Conservation (phyloP, 805 yeast species). For the Middelhovenomyces tepae region DNA sequence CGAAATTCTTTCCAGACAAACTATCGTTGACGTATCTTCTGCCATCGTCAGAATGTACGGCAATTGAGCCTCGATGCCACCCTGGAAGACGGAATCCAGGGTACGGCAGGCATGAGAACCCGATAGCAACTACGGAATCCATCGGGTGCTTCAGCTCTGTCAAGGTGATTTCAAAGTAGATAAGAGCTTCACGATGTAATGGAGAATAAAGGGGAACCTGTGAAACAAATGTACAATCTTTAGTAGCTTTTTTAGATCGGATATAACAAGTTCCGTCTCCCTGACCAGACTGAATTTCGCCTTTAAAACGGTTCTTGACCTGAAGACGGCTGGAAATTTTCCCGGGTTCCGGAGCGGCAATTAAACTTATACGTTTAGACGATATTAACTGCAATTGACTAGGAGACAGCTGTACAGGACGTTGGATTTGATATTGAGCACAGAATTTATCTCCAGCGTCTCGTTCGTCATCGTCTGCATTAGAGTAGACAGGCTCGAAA, state of each 20-base stretch:
- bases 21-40: slow-evolving; percentile 19
- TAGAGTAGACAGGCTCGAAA: slow-evolving; percentile 7
- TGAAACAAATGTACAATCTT: slow-evolving; percentile 14
- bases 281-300: slow-evolving; percentile 11
- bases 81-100: slow-evolving; percentile 24
- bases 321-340: slow-evolving; percentile 6
- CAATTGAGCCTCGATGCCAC: slow-evolving; percentile 24
- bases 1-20: slow-evolving; percentile 17
- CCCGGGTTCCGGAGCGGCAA: slow-evolving; percentile 9
- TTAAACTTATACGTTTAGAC: slow-evolving; percentile 3
- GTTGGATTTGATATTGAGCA: slow-evolving; percentile 4
- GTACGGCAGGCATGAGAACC: slow-evolving; percentile 21
- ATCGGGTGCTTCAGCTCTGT: slow-evolving; percentile 16
- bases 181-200: background rate
- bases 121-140: slow-evolving; percentile 19
- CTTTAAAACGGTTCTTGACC: slow-evolving; percentile 14
- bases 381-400: slow-evolving; percentile 1
- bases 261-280: slow-evolving; percentile 13
- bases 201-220: slow-evolving; percentile 14
- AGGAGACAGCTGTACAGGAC: slow-evolving; percentile 1
- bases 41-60: slow-evolving; percentile 24
- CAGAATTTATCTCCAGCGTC: slow-evolving; percentile 11
- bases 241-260: slow-evolving; percentile 10
- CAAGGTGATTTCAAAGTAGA: slow-evolving; percentile 21
- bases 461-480: slow-evolving; percentile 9